Evolutionary conservation across 1,139 yeast species (phyloP).

Genomic region (Torulaspora pretoriensis): DNA sequence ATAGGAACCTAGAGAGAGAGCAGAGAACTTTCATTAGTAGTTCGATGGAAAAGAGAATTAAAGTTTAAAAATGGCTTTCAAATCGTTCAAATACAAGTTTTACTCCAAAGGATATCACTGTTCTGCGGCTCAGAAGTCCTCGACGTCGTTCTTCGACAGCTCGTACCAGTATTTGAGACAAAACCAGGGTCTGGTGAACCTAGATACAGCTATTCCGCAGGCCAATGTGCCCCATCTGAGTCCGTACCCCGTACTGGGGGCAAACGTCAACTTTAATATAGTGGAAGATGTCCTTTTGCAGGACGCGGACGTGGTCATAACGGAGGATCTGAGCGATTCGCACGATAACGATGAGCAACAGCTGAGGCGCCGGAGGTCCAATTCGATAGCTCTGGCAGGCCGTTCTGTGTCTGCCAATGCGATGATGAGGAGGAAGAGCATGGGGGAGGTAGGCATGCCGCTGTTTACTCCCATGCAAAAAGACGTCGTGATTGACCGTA

Average conservation of each 20-base stretch:
- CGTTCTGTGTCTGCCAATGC: constrained; percentile 7
- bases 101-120: constrained; percentile 31
- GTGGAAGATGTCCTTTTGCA: constrained; percentile 25
- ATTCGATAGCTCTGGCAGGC: constrained; percentile 11
- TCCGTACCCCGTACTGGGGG: constrained; percentile 31
- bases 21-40: neutral
- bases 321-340: constrained; percentile 9
- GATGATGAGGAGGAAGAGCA: constrained; percentile 12
- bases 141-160: constrained; percentile 32
- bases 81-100: constrained; percentile 32
- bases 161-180: constrained; percentile 33
- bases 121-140: constrained; percentile 22
- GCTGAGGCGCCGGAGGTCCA: constrained; percentile 13
- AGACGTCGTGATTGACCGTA: constrained; percentile 17
- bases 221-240: constrained; percentile 15
- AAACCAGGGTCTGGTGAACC: constrained; percentile 28
- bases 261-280: constrained; percentile 26
- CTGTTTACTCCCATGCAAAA: constrained; percentile 15
- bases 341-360: constrained; percentile 8
- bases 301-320: constrained; percentile 6
- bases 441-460: constrained; percentile 11
- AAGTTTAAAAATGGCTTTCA: constrained; percentile 26
- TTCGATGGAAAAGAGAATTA: neutral
- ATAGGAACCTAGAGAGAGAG: constrained; percentile 1
- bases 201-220: constrained; percentile 23